These are phyloP conservation scores for Diaporthe aspalathi DNA, from an alignment of 2,329 filamentous ascomycete genomes.

Conservation along the genomic window DNA sequence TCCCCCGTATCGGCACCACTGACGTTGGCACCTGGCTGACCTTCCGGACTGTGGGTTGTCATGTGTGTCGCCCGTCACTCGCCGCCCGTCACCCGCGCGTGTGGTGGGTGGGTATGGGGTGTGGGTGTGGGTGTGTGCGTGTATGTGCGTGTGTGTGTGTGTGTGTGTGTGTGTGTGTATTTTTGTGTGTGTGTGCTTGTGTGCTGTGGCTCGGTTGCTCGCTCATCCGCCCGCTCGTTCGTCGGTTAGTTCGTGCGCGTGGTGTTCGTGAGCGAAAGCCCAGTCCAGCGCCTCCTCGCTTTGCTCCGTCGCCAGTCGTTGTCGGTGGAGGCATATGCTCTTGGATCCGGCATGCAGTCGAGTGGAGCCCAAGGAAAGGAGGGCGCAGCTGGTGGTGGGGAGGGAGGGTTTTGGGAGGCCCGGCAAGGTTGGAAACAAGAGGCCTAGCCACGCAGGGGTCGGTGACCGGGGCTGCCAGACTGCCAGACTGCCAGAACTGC, in stretches of 20 bases:
- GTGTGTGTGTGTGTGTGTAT: conserved; percentile 11
- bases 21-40: conserved; percentile 24
- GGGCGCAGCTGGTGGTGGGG: conserved; percentile 37
- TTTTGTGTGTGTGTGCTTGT: conserved; percentile 1
- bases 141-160: conserved; percentile 9
- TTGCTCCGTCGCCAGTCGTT: conserved; percentile 33
- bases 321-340: conserved; percentile 30
- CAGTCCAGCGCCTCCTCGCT: conserved; percentile 30
- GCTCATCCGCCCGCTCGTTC: too few species aligned
- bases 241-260: neutral
- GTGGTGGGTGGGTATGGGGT: neutral
- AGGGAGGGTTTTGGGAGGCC: conserved; percentile 15
- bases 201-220: neutral
- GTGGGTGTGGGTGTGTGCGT: neutral
- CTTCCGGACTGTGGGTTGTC: neutral
- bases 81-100: neutral
- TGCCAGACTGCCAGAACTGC: neutral
- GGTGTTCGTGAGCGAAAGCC: conserved; percentile 17
- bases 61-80: conserved; percentile 15
- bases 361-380: conserved; percentile 36
- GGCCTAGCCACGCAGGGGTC: conserved; percentile 34
- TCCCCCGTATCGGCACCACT: conserved; percentile 22
- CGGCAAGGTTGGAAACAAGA: conserved; percentile 31
- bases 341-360: conserved; percentile 32
- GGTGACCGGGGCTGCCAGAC: conserved; percentile 20